A percentile compares a stretch with the other conserved stretches of the same genome.
Evolutionary conservation across 306 rosid species (phyloP).

Genomic region (Cicer judaicum): DNA sequence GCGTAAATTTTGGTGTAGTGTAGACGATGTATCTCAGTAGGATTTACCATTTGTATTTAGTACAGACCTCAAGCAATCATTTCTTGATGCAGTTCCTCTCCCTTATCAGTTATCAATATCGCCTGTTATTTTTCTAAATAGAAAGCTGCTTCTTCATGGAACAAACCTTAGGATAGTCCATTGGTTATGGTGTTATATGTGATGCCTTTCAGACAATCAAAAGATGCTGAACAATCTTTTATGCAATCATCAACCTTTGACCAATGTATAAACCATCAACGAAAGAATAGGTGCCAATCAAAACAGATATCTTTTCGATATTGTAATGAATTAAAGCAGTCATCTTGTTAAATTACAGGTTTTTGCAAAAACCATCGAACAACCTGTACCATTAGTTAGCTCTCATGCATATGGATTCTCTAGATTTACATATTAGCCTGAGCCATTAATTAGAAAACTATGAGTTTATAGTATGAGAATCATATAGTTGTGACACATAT

Average conservation of each 20-base stretch:
- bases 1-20: neutral
- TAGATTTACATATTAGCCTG: conserved; percentile 21
- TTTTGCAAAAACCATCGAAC: conserved; percentile 33
- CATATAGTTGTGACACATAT: neutral
- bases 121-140: neutral
- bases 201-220: neutral
- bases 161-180: conserved; percentile 23
- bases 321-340: neutral
- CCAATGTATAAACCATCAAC: conserved; percentile 40
- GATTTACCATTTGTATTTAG: conserved; percentile 4
- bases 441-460: conserved; percentile 2
- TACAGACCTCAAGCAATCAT: conserved; percentile 23
- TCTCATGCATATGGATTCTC: conserved; percentile 29
- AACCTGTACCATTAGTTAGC: conserved; percentile 18
- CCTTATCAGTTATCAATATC: conserved; percentile 10
- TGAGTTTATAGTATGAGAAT: conserved; percentile 25
- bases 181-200: neutral
- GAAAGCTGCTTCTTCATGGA: conserved; percentile 6
- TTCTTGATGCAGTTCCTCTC: conserved; percentile 31
- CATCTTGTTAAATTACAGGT: conserved; percentile 14
- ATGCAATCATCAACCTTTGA: neutral
- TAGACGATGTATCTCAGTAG: neutral
- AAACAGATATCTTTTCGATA: neutral
- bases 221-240: conserved; percentile 32
- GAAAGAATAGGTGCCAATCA: conserved; percentile 1